phyloP scores from a whole-genome alignment of 495 filamentous ascomycete genomes.

The Endocarpon pusillum region DNA sequence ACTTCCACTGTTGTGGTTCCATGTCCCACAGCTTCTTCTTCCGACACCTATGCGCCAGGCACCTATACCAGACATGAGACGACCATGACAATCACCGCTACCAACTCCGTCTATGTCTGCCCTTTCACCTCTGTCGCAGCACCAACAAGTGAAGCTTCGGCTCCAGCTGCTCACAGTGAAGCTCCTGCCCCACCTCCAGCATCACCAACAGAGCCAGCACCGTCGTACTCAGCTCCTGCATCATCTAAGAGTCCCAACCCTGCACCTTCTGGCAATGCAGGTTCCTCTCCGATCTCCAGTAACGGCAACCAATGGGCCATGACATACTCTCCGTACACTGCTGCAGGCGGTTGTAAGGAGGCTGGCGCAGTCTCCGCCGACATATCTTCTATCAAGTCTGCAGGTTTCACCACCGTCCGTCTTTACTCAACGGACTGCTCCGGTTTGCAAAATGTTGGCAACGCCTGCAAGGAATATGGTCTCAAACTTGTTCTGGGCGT shows the following conservation, averaged over 20 bases:
- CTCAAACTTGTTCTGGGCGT: slow-evolving; percentile 73
- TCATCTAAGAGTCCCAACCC: too few species aligned
- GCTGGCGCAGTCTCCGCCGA: slow-evolving; percentile 41
- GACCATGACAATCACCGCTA: neutral
- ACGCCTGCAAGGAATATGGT: slow-evolving; percentile 39
- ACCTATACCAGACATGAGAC: neutral
- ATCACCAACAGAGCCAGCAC: neutral
- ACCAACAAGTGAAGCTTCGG: neutral
- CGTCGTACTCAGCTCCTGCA: neutral
- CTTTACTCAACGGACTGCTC: slow-evolving; percentile 87
- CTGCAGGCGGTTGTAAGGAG: slow-evolving; percentile 47
- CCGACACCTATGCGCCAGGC: neutral
- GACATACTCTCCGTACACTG: slow-evolving; percentile 75
- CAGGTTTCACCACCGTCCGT: slow-evolving; percentile 69
- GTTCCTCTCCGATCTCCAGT: slow-evolving; percentile 20
- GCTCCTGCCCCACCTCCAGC: neutral
- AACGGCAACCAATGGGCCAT: slow-evolving; percentile 61
- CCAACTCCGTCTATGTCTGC: neutral
- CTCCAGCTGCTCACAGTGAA: neutral
- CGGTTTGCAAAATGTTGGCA: slow-evolving; percentile 56
- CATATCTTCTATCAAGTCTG: slow-evolving; percentile 46
- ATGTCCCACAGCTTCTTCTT: neutral
- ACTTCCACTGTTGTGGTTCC: neutral
- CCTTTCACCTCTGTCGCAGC: neutral
- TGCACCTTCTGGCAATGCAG: too few species aligned